A percentile compares a stretch with the other conserved stretches of the same genome.
These are phyloP conservation scores for Torulaspora pretoriensis DNA, from an alignment of 1,139 yeast species.

Conservation along the genomic window DNA sequence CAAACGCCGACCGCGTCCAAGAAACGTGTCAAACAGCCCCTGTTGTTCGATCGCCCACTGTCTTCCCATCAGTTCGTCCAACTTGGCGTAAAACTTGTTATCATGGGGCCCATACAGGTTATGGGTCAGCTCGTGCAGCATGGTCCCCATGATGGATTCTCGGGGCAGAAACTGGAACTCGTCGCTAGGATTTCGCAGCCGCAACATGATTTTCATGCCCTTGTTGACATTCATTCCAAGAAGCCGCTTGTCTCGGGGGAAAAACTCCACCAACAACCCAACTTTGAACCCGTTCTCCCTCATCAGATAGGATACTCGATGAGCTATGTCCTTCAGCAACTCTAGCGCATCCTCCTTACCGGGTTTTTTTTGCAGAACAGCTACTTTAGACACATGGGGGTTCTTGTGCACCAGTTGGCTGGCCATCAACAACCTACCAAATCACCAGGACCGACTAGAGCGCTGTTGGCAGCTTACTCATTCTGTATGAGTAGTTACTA, in stretches of 20 bases:
- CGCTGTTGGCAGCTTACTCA: neutral
- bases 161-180: slow-evolving; percentile 58
- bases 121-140: slow-evolving; percentile 87
- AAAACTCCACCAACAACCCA: slow-evolving; percentile 72
- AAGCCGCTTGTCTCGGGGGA: slow-evolving; percentile 62
- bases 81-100: slow-evolving; percentile 56
- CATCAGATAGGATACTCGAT: slow-evolving; percentile 70
- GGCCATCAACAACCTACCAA: slow-evolving; percentile 4
- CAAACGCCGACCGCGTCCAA: slow-evolving; percentile 50
- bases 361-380: slow-evolving; percentile 52
- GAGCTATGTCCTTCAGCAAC: slow-evolving; percentile 58
- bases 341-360: slow-evolving; percentile 55
- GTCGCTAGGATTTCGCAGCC: slow-evolving; percentile 61
- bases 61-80: slow-evolving; percentile 59
- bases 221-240: slow-evolving; percentile 82
- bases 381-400: slow-evolving; percentile 41
- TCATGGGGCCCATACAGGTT: slow-evolving; percentile 80
- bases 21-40: slow-evolving; percentile 36
- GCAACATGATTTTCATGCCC: slow-evolving; percentile 70
- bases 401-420: slow-evolving; percentile 16
- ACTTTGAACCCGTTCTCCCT: slow-evolving; percentile 62
- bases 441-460: neutral
- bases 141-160: slow-evolving; percentile 69
- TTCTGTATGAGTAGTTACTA: no score
- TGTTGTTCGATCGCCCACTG: slow-evolving; percentile 53